Evolutionary conservation across 306 rosid species (phyloP).

Genomic region (Carpinus viminea): DNA sequence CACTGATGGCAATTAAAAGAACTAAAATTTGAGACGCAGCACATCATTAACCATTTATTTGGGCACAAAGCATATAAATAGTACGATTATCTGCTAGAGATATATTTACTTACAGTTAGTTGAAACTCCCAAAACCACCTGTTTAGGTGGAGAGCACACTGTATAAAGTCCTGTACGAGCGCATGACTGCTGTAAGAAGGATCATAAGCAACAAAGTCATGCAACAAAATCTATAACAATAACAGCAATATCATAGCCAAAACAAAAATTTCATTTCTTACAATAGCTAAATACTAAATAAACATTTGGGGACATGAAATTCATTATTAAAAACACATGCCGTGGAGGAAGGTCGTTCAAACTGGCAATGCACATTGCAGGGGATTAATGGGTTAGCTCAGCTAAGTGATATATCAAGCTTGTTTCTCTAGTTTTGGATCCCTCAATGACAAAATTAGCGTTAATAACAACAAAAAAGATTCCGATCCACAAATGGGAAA

Average conservation of each 20-base stretch:
- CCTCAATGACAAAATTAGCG: background rate
- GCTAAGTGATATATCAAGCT: background rate
- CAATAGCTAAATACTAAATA: background rate
- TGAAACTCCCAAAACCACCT: constrained; percentile 23
- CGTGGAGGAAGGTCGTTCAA: background rate
- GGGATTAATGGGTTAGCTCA: background rate
- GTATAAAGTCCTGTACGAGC: constrained; percentile 25
- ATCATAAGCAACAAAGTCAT: constrained; percentile 6
- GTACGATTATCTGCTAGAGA: background rate
- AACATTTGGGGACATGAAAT: background rate
- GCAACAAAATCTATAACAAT: no score
- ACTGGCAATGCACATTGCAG: background rate
- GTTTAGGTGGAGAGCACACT: constrained; percentile 22
- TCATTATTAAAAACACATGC: no score
- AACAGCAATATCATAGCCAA: background rate
- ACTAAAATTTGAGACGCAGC: background rate
- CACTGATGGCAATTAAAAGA: background rate
- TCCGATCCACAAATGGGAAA: background rate
- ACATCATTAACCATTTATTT: background rate
- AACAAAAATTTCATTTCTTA: background rate
- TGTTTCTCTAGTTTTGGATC: background rate
- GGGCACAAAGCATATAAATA: background rate
- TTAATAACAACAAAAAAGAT: background rate
- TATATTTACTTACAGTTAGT: constrained; percentile 40
- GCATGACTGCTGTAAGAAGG: constrained; percentile 46